Evolutionary conservation across 179 eudicot genomes (phyloP), one percentile per base, ranked within the genome.

Genomic region (Vitellaria paradoxa): DNA sequence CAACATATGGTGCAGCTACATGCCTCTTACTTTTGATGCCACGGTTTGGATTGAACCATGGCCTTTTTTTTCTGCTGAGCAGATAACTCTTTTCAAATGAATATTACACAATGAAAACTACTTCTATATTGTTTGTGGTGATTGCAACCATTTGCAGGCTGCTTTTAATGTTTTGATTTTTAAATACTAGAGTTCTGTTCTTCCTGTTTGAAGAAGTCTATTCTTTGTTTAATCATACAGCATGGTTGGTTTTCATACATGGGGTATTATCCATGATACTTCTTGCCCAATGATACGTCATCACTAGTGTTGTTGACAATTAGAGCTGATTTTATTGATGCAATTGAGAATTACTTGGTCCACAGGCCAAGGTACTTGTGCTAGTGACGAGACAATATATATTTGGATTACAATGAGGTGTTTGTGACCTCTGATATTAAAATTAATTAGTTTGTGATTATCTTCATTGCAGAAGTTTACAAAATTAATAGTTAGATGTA

Each of bases 161-260:
- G 42, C 37, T 12, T 75, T 53, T 9, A 64, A 47, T 53, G 13
- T 49, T 50, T 71, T 18, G 18, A 26, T 66, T 52, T 76, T 79
- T 40, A 47, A 47, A 53, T 63, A 42, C 20, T 73, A 26, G 71
- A 72, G 77, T 66, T 73, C 68, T 79, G 65, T 72, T 72, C 70
- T 62, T 63, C n/a, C 26, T 71, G 49, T 75, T 74, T 67, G 73
- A 47, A 37, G 21, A 45, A 56, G 60, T 66, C 21, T 26, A 72
- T 49, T 20, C 12, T 62, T 70, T 21, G 26, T 26, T 26, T 61
- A 13, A 15, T 73, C 63, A 23, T 4, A 26, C 66, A 45, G 55
- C 15, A 18, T 67, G 26, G 3, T 53, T 21, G 66, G 20, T 24
- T 64, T 72, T 45, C 65, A 37, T 37, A 17, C 40, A 13, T 72